A percentile compares a stretch with the other conserved stretches of the same genome.
phyloP scores from a whole-genome alignment of 1,284 basidiomycete genomes.

The Thelephora terrestris region DNA sequence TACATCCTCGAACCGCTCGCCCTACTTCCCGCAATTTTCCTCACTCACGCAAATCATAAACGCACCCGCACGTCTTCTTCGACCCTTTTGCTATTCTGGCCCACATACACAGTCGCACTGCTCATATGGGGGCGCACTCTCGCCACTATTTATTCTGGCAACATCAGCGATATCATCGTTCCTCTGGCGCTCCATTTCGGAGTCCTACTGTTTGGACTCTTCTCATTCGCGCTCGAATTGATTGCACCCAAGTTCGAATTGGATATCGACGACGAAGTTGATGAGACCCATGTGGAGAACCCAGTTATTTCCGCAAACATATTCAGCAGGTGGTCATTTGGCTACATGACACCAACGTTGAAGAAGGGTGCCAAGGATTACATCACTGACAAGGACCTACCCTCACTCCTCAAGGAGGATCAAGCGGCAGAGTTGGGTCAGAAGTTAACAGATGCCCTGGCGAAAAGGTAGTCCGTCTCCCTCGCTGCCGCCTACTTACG shows the following conservation, averaged over 20 bases:
- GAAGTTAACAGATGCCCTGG: constrained; percentile 49
- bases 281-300: constrained; percentile 47
- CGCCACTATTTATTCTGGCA: constrained; percentile 17
- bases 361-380: constrained; percentile 49
- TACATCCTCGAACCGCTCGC: constrained; percentile 52
- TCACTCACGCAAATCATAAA: constrained; percentile 66
- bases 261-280: constrained; percentile 20
- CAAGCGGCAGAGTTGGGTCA: constrained; percentile 65
- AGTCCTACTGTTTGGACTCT: constrained; percentile 37
- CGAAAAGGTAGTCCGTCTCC: constrained; percentile 39
- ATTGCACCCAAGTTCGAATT: constrained; percentile 53
- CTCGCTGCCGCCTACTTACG: neutral
- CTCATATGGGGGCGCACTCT: constrained; percentile 58
- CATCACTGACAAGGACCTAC: constrained; percentile 74
- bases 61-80: constrained; percentile 73
- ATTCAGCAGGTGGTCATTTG: constrained; percentile 68
- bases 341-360: constrained; percentile 76
- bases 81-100: constrained; percentile 78
- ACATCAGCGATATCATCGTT: constrained; percentile 6
- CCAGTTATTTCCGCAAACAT: constrained; percentile 79
- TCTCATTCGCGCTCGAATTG: constrained; percentile 63
- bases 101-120: constrained; percentile 47
- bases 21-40: constrained; percentile 31
- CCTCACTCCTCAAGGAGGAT: constrained; percentile 55
- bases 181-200: constrained; percentile 39